Percentiles rank a stretch among this genome's conserved stretches.
These are phyloP conservation scores for Dothiorella sarmentorum DNA, from an alignment of 2,329 filamentous ascomycete species.

Conservation along the genomic window DNA sequence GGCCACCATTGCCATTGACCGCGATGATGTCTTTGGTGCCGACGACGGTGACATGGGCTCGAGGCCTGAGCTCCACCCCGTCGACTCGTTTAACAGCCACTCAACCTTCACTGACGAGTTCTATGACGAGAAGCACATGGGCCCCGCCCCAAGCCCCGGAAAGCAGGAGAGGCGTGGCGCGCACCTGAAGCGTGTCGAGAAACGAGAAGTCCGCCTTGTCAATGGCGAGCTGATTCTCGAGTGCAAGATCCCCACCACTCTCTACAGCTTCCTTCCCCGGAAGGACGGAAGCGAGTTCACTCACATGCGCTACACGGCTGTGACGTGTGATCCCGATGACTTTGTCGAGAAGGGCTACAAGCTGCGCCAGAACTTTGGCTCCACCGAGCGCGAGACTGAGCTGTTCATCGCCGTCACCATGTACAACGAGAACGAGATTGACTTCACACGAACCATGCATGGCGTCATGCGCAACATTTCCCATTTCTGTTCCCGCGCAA, in stretches of 20 bases:
- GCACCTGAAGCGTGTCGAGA: conserved; percentile 80
- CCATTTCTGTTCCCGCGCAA: conserved; percentile 89
- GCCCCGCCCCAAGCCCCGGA: conserved; percentile 72
- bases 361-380: conserved; percentile 83
- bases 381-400: conserved; percentile 82
- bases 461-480: conserved; percentile 98
- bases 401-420: conserved; percentile 96
- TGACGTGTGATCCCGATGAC: conserved; percentile 96
- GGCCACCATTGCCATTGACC: conserved; percentile 67
- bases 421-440: conserved; percentile 98
- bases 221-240: conserved; percentile 97
- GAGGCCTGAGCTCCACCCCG: conserved; percentile 58
- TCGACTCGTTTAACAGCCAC: conserved; percentile 60
- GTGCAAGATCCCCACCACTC: conserved; percentile 97
- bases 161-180: conserved; percentile 86
- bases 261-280: conserved; percentile 93
- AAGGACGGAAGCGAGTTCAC: conserved; percentile 95
- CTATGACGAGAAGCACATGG: conserved; percentile 69
- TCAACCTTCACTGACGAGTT: conserved; percentile 56
- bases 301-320: conserved; percentile 97
- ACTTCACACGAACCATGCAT: conserved; percentile 97
- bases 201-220: conserved; percentile 92
- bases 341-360: conserved; percentile 88
- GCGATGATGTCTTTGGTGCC: conserved; percentile 69
- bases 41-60: conserved; percentile 48